These are phyloP conservation scores for Plasmodium fragile DNA, from an alignment of 169 alveolate species.

Conservation along the genomic window DNA sequence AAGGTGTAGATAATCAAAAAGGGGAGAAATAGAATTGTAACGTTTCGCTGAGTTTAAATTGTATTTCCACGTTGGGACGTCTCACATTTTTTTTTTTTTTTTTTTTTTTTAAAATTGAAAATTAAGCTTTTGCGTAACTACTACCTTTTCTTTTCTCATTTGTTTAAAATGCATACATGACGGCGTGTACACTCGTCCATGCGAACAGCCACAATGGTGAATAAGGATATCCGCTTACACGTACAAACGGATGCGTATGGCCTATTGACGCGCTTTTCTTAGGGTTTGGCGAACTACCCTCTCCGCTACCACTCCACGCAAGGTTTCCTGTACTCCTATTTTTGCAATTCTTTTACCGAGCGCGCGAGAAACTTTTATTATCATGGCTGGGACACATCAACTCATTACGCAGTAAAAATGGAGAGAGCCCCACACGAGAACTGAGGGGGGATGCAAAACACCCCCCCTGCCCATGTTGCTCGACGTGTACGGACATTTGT, in stretches of 20 bases:
- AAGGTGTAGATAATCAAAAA: not conserved
- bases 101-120: not conserved
- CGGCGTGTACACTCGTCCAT: not conserved
- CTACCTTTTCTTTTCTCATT: not conserved
- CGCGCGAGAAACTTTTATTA: not conserved
- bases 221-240: not conserved
- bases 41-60: not conserved
- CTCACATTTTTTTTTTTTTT: not conserved
- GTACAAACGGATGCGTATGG: not conserved
- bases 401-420: slow-evolving; percentile 35
- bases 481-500: not conserved
- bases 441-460: not conserved
- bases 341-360: not conserved
- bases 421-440: not conserved
- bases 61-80: not conserved
- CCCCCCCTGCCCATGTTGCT: not conserved
- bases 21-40: not conserved
- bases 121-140: not conserved
- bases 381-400: slow-evolving; percentile 9
- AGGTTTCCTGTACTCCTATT: not conserved
- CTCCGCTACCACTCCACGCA: not conserved
- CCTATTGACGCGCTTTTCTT: not conserved
- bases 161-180: not conserved
- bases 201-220: not conserved
- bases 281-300: not conserved